Conservation (phyloP, 805 yeast species). For the Saccharomycopsis sp. region DNA sequence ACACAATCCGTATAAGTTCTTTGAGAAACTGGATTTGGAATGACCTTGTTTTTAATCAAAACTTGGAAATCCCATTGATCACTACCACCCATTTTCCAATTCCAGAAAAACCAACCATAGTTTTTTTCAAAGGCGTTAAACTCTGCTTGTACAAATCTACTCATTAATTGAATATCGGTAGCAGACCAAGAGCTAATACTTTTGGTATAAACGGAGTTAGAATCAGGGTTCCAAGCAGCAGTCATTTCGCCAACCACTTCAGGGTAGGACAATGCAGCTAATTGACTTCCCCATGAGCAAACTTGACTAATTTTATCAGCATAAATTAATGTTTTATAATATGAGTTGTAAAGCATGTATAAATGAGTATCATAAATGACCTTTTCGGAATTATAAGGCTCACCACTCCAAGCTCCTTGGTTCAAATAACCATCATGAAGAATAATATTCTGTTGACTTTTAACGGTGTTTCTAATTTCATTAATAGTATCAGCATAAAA, state of each 20-base stretch:
- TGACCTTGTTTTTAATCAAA: conserved; percentile 38
- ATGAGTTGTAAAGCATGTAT: conserved; percentile 50
- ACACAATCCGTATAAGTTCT: conserved; percentile 35
- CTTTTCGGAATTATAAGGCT: conserved; percentile 28
- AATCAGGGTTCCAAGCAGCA: conserved; percentile 57
- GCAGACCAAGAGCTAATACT: conserved; percentile 32
- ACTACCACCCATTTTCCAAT: conserved; percentile 55
- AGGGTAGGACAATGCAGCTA: conserved; percentile 36
- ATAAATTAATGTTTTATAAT: conserved; percentile 52
- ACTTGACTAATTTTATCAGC: conserved; percentile 52
- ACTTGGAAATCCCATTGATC: conserved; percentile 56
- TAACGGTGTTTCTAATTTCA: conserved; percentile 41
- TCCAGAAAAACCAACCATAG: conserved; percentile 67
- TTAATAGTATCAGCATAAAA: conserved; percentile 57
- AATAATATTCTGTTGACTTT: conserved; percentile 45
- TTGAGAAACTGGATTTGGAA: conserved; percentile 50
- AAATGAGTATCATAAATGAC: conserved; percentile 48
- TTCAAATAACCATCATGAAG: conserved; percentile 58
- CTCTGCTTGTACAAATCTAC: conserved; percentile 52
- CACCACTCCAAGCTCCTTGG: conserved; percentile 43
- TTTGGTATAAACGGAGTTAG: conserved; percentile 34
- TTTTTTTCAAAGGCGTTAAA: conserved; percentile 39
- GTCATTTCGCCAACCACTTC: conserved; percentile 63
- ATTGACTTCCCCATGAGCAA: conserved; percentile 39
- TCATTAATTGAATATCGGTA: conserved; percentile 31